A percentile compares a stretch with the other conserved stretches of the same genome.
phyloP scores from a whole-genome alignment of 108 stramenopile species.

The Discostella pseudostelligera region DNA sequence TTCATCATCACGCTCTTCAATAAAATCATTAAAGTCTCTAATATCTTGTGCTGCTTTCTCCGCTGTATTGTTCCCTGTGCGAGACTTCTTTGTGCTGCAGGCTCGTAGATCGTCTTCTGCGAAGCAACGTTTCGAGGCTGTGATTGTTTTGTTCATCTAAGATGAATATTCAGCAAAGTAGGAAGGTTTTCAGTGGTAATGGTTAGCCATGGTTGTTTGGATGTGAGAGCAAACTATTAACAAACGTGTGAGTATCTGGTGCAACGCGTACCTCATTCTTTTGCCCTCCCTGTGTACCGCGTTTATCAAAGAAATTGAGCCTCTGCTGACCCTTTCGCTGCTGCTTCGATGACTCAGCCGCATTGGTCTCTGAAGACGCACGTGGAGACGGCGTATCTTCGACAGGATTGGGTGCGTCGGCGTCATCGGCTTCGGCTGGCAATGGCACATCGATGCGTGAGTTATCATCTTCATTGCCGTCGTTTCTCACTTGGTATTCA shows the following conservation, averaged over 20 bases:
- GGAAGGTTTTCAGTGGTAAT: background rate
- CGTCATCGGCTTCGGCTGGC: background rate
- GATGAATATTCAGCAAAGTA: background rate
- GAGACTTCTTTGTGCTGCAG: conserved; percentile 9
- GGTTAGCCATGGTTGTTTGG: background rate
- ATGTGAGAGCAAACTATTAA: background rate
- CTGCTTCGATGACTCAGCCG: background rate
- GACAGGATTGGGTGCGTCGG: conserved; percentile 10
- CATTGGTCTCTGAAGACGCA: background rate
- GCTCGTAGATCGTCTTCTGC: background rate
- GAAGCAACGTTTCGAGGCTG: conserved; percentile 1
- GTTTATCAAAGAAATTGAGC: conserved; percentile 25
- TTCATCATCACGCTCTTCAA: conserved; percentile 12
- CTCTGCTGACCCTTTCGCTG: conserved; percentile 22
- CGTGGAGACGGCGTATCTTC: conserved; percentile 36
- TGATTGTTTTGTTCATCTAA: background rate
- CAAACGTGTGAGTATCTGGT: background rate
- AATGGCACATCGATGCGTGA: background rate
- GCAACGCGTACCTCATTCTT: background rate
- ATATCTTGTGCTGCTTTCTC: background rate
- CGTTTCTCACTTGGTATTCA: background rate
- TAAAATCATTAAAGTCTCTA: conserved; percentile 8
- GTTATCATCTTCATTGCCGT: conserved; percentile 1
- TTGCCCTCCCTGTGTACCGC: background rate
- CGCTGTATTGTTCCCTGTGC: background rate